Conservation (phyloP, 1,139 yeast genomes). For the Pichia sp. region DNA sequence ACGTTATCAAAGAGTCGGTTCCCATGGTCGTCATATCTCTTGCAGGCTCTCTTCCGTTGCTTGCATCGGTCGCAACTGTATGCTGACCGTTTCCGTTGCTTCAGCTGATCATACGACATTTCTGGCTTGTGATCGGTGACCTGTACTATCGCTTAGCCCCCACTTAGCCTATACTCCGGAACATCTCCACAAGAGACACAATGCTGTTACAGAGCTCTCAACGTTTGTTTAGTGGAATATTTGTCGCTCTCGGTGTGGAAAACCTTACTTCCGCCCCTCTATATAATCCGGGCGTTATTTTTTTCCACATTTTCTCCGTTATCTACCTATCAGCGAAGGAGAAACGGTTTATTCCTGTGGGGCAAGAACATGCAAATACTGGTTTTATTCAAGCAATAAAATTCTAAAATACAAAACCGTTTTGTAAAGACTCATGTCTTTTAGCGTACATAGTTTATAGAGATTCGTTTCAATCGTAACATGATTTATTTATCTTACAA, state of each 20-base stretch:
- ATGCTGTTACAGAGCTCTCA: neutral
- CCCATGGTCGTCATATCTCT: conserved; percentile 24
- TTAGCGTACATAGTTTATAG: neutral
- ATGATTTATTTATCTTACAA: conserved; percentile 1
- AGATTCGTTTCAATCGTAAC: too few species aligned
- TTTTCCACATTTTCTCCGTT: neutral
- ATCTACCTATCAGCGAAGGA: too few species aligned
- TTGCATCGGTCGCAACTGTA: conserved; percentile 42
- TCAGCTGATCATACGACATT: neutral
- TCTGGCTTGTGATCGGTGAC: neutral
- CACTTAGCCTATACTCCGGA: neutral
- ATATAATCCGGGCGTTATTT: neutral
- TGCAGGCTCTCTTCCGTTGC: conserved; percentile 37
- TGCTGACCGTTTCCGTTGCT: conserved; percentile 29
- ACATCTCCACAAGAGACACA: neutral
- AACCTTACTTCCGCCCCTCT: neutral
- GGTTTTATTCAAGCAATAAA: too few species aligned
- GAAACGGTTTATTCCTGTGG: too few species aligned
- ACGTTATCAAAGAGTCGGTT: conserved; percentile 26
- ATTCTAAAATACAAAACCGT: neutral
- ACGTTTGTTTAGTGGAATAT: neutral
- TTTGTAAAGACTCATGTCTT: neutral
- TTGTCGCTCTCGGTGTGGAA: neutral
- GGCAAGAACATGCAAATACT: too few species aligned
- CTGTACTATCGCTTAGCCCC: neutral